Evolutionary conservation across 176 grass and related monocot genomes (phyloP), one percentile per base, ranked within the genome.

Genomic region (Ensete ventricosum): DNA sequence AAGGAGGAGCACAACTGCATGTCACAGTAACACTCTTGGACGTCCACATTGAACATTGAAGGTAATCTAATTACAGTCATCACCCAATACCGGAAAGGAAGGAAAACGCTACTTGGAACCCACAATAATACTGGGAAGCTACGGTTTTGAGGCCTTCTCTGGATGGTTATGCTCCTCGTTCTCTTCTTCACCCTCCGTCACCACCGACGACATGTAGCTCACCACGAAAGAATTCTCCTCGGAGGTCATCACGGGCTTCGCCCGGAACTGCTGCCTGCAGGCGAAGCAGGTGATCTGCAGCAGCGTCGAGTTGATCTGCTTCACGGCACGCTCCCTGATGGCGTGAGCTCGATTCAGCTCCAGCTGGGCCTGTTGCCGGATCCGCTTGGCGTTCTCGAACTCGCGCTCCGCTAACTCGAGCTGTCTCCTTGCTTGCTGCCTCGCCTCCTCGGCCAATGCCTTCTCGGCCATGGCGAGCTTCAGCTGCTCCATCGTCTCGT

Each of bases 151-250:
- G 53, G 43, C 27, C 22, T 75, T 75, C 59, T 58, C 11, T 59
- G 14, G 50, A 9, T 71, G 52, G 53, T 69, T 71, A 0, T 79
- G 66, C 17, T 77, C n/a, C 1, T 70, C 25, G 53, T 69, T 12
- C 19, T 55, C 69, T 2, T 80, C 78, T 2, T 80, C 78, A 4
- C 55, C 68, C 55, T 72, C 78, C 4, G 78, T 80, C 78, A 73
- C 78, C 67, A 52, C 78, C 20, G 77, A 79, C 24, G 78, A 80
- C 48, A 80, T 63, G 55, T 73, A 72, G 78, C 78, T 80, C 8
- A 57, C 69, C 7, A 72, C 34, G 19, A 80, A 50, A 9, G 78
- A 80, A 55, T 72, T 73, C 20, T 72, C 69, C 12, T 71, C 55
- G 11, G 66, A 34, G 4, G 54, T 29, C 54, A n/a, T 48, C 0